Conservation (phyloP, 2,329 filamentous ascomycete genomes). For the Colletotrichum noveboracense region DNA sequence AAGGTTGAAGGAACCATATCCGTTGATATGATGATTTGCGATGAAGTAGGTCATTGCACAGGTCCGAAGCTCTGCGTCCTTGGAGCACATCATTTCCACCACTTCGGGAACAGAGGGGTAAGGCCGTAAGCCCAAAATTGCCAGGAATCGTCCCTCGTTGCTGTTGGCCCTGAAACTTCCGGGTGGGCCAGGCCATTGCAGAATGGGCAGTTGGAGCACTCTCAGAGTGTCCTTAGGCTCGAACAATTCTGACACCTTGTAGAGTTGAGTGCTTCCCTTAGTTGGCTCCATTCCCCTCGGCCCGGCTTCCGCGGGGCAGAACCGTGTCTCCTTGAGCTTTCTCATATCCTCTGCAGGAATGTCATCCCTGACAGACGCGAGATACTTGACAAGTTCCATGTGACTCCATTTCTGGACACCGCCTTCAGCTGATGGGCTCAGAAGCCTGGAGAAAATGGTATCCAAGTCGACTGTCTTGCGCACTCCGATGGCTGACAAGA, state of each 20-base stretch:
- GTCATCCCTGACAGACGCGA: slow-evolving; percentile 87
- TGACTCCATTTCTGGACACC: slow-evolving; percentile 83
- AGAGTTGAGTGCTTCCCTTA: slow-evolving; percentile 59
- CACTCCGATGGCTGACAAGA: slow-evolving; percentile 82
- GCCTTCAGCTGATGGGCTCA: slow-evolving; percentile 62
- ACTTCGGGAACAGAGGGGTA: slow-evolving; percentile 77
- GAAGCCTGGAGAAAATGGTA: slow-evolving; percentile 87
- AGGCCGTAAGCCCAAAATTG: slow-evolving; percentile 73
- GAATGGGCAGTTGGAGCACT: slow-evolving; percentile 72
- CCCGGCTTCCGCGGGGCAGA: slow-evolving; percentile 80
- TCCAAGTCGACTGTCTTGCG: slow-evolving; percentile 94
- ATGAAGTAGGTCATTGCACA: slow-evolving; percentile 84
- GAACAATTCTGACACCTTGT: slow-evolving; percentile 79
- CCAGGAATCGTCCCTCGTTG: slow-evolving; percentile 77
- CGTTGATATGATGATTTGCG: slow-evolving; percentile 77
- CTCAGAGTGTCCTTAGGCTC: slow-evolving; percentile 77
- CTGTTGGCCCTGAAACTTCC: slow-evolving; percentile 69
- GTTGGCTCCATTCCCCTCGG: slow-evolving; percentile 59
- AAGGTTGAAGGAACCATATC: slow-evolving; percentile 72
- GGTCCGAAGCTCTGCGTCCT: slow-evolving; percentile 63
- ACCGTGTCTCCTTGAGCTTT: slow-evolving; percentile 76
- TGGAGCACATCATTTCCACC: slow-evolving; percentile 76
- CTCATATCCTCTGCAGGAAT: slow-evolving; percentile 84
- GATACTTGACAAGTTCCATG: slow-evolving; percentile 91
- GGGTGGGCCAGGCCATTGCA: slow-evolving; percentile 78